These are phyloP conservation scores for Aspergillus pseudotamarii DNA, from an alignment of 2,329 filamentous ascomycete species.

Conservation along the genomic window DNA sequence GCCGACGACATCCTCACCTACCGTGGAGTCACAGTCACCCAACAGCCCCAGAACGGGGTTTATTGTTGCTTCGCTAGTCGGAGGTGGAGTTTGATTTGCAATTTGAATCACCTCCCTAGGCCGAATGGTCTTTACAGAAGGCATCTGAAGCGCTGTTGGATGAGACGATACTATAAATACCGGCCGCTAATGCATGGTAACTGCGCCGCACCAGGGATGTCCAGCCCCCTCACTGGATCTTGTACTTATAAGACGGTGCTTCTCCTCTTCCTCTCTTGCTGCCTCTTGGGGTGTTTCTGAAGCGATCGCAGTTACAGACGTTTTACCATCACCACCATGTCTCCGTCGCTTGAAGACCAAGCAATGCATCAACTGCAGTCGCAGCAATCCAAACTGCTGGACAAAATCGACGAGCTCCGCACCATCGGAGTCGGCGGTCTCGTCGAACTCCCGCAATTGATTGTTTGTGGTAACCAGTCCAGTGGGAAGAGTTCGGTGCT, in stretches of 20 bases:
- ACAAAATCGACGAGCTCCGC: slow-evolving; percentile 57
- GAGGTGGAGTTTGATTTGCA: too few species aligned
- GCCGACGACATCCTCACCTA: too few species aligned
- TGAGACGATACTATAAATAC: not conserved
- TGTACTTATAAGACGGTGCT: too few species aligned
- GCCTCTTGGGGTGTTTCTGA: too few species aligned
- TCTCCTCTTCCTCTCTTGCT: not conserved
- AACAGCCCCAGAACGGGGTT: too few species aligned
- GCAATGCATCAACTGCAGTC: slow-evolving; percentile 21
- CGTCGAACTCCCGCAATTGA: slow-evolving; percentile 56
- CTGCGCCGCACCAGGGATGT: not conserved
- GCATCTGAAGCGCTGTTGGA: not conserved
- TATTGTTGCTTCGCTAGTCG: too few species aligned
- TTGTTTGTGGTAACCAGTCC: slow-evolving; percentile 64
- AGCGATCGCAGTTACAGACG: not conserved
- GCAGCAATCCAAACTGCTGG: slow-evolving; percentile 51
- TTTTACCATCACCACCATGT: not conserved
- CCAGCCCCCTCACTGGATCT: not conserved
- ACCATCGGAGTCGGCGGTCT: slow-evolving; percentile 52
- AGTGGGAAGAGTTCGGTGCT: slow-evolving; percentile 68
- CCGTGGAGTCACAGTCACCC: too few species aligned
- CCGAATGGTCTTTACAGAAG: not conserved
- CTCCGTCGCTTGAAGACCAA: slow-evolving; percentile 5
- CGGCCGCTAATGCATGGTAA: not conserved
- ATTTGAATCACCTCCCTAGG: too few species aligned